Percentiles rank a stretch among this genome's conserved stretches.
Evolutionary conservation across 345 rosid species (phyloP).

Genomic region (Limnanthes douglasii): DNA sequence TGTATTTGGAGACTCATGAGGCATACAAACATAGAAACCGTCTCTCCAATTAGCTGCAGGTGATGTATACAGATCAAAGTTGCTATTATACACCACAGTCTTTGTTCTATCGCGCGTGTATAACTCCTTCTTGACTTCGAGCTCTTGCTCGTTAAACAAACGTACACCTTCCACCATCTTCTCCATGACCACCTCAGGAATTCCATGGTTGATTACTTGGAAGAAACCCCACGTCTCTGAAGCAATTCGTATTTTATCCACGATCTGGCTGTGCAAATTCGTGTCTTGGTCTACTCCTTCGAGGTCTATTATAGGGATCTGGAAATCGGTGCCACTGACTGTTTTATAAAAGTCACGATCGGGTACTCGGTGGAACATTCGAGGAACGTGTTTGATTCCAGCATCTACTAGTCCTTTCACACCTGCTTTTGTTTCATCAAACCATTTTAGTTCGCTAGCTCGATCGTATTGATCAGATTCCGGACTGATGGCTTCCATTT

Average conservation of each 20-base stretch:
- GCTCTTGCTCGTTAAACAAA: conserved; percentile 16
- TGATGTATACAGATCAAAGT: conserved; percentile 14
- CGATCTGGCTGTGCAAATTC: neutral
- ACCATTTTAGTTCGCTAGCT: too few relatives aligned
- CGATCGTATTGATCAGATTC: too few relatives aligned
- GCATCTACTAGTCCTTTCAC: too few relatives aligned
- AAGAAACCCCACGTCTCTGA: conserved; percentile 14
- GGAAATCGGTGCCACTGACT: neutral
- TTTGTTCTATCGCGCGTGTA: conserved; percentile 5
- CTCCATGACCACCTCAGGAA: conserved; percentile 10
- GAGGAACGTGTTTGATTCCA: too few relatives aligned
- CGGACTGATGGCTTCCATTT: too few relatives aligned
- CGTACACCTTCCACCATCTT: conserved; percentile 11
- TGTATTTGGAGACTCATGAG: conserved; percentile 13
- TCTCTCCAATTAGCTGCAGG: conserved; percentile 15
- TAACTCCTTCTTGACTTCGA: conserved; percentile 10
- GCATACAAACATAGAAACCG: conserved; percentile 5
- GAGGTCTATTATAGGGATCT: conserved; percentile 16
- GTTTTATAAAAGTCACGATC: too few relatives aligned
- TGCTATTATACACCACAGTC: conserved; percentile 9
- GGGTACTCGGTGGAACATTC: too few relatives aligned
- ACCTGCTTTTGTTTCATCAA: too few relatives aligned
- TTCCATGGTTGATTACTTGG: conserved; percentile 22
- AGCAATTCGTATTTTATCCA: conserved; percentile 5
- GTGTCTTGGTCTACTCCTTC: neutral